These are phyloP conservation scores for Pseudopithomyces maydicus DNA, from an alignment of 2,329 filamentous ascomycete species.

Conservation along the genomic window DNA sequence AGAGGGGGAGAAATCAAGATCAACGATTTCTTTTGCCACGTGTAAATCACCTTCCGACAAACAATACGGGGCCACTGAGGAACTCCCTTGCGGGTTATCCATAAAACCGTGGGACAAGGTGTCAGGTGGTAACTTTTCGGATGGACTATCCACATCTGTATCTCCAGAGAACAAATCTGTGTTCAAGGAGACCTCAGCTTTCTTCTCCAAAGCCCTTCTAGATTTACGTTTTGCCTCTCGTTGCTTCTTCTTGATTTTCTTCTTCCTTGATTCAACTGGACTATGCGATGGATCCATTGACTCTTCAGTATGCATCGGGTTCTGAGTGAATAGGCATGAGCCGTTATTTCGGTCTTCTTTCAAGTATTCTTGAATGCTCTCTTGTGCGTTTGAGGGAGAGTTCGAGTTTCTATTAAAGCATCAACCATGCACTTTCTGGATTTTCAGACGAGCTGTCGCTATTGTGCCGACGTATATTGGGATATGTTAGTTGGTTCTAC, in stretches of 20 bases:
- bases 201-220: conserved; percentile 17
- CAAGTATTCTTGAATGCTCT: neutral
- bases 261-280: conserved; percentile 20
- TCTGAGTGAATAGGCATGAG: neutral
- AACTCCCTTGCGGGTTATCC: neutral
- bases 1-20: neutral
- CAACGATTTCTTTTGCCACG: neutral
- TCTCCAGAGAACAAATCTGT: neutral
- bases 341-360: too few species aligned
- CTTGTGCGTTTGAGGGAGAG: neutral
- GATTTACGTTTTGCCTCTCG: conserved; percentile 25
- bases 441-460: too few species aligned
- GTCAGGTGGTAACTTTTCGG: neutral
- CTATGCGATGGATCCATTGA: conserved; percentile 1
- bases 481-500: neutral
- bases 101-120: neutral
- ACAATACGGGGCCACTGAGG: neutral
- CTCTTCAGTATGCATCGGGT: neutral
- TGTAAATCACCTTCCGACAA: neutral
- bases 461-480: neutral
- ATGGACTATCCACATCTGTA: neutral
- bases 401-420: neutral
- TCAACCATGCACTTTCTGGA: neutral
- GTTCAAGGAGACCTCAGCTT: neutral
- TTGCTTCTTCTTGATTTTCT: conserved; percentile 31